Evolutionary conservation across 2,329 filamentous ascomycete genomes (phyloP).

Genomic region (Colletotrichum lini): DNA sequence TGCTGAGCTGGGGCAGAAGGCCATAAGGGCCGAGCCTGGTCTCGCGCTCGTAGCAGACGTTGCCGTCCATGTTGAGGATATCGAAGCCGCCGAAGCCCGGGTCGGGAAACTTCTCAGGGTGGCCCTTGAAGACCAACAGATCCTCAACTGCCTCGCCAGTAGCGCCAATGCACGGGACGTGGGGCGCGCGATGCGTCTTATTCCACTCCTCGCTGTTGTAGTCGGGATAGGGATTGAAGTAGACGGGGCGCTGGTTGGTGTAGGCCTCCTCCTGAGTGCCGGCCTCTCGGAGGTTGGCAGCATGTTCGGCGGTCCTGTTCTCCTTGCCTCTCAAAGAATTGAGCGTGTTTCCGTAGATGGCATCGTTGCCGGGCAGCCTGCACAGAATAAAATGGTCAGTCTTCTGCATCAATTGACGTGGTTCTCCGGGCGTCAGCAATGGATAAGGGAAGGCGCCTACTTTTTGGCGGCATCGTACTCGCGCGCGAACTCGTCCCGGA

Average conservation of each 20-base stretch:
- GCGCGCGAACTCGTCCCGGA: constrained; percentile 50
- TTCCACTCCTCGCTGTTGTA: constrained; percentile 77
- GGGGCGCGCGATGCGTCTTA: constrained; percentile 67
- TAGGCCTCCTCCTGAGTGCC: constrained; percentile 48
- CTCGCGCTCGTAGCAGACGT: constrained; percentile 78
- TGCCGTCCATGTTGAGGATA: constrained; percentile 71
- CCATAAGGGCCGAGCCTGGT: constrained; percentile 79
- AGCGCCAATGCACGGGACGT: constrained; percentile 76
- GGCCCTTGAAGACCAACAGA: constrained; percentile 74
- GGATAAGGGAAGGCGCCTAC: constrained; percentile 50
- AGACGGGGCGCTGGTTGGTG: constrained; percentile 63
- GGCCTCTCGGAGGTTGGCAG: constrained; percentile 39
- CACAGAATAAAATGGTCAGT: constrained; percentile 22
- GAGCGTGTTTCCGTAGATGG: constrained; percentile 71
- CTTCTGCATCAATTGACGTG: constrained; percentile 19
- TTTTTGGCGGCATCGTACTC: constrained; percentile 56
- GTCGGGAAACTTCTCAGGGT: constrained; percentile 70
- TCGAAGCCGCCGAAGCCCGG: constrained; percentile 76
- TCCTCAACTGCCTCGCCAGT: constrained; percentile 73
- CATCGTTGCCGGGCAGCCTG: constrained; percentile 62
- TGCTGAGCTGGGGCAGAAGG: constrained; percentile 63
- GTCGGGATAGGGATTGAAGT: constrained; percentile 79
- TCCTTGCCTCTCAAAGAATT: constrained; percentile 60
- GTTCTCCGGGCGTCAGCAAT: constrained; percentile 22
- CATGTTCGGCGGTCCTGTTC: constrained; percentile 51